A percentile compares a stretch with the other conserved stretches of the same genome.
These are phyloP conservation scores for Prunus armeniaca DNA, from an alignment of 306 rosid species.

Conservation along the genomic window DNA sequence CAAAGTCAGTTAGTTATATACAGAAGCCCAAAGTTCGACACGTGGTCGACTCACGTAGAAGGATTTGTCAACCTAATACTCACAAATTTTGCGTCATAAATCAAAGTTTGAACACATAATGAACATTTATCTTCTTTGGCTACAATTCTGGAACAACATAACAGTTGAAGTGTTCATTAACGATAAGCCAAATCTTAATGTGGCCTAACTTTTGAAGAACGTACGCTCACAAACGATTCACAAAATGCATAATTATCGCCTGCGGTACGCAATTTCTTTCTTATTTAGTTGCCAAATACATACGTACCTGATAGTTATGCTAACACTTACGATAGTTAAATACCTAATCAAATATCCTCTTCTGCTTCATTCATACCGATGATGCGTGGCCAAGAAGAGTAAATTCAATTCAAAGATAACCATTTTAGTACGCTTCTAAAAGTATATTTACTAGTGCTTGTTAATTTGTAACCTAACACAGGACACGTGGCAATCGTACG, in stretches of 20 bases:
- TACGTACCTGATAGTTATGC: background rate
- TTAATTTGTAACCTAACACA: background rate
- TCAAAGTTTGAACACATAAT: background rate
- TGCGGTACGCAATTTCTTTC: background rate
- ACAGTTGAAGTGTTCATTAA: conserved; percentile 1
- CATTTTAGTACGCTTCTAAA: background rate
- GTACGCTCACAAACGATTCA: background rate
- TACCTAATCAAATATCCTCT: background rate
- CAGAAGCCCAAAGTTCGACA: no score
- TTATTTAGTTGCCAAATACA: conserved; percentile 1
- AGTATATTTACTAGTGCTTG: background rate
- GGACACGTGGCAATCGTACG: background rate
- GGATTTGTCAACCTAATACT: background rate
- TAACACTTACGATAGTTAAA: background rate
- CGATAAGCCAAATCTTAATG: background rate
- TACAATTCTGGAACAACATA: background rate
- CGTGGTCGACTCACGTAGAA: no score
- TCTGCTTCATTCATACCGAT: background rate
- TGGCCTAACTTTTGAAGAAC: background rate
- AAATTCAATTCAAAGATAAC: background rate
- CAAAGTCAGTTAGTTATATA: no score
- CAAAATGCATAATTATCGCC: background rate
- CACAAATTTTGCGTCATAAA: background rate
- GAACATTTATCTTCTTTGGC: background rate
- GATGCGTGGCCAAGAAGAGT: background rate